These are phyloP conservation scores for Trametes sanguinea DNA, from an alignment of 768 basidiomycete species.

Conservation along the genomic window DNA sequence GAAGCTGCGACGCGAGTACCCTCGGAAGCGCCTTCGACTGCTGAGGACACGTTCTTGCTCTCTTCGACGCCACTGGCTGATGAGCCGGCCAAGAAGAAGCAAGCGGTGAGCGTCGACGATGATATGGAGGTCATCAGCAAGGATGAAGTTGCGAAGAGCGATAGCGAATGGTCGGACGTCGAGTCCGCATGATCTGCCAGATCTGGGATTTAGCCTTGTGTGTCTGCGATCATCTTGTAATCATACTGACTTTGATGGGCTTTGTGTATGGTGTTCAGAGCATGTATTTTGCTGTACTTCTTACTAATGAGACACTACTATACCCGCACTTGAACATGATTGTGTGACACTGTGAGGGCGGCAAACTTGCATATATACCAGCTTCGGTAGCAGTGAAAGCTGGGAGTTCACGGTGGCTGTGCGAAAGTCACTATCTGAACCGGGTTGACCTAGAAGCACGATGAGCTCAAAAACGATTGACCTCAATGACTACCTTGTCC, in stretches of 20 bases:
- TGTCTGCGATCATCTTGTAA: too few species aligned
- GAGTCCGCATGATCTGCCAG: background rate
- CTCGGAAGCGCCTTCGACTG: background rate
- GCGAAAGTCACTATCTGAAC: background rate
- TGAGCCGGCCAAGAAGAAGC: background rate
- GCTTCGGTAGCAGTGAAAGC: too few species aligned
- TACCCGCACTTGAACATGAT: background rate
- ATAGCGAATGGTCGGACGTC: constrained; percentile 22
- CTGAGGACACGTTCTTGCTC: constrained; percentile 16
- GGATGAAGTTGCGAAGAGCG: constrained; percentile 15
- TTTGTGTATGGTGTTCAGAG: too few species aligned
- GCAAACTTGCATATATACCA: too few species aligned
- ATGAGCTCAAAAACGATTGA: constrained; percentile 7
- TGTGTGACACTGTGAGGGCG: too few species aligned
- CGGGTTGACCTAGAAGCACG: background rate
- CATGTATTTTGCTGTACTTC: background rate
- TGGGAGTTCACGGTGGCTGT: constrained; percentile 3
- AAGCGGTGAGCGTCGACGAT: background rate
- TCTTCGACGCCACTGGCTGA: constrained; percentile 19
- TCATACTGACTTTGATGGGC: background rate
- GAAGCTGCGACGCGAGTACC: constrained; percentile 4
- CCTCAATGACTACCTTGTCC: constrained; percentile 15
- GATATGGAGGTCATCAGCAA: constrained; percentile 18
- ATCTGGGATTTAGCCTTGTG: background rate
- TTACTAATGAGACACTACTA: background rate